Evolutionary conservation across 2,329 filamentous ascomycete species (phyloP), one percentile per base, ranked within the genome.

Genomic region (Trichocomaceae sp.): DNA sequence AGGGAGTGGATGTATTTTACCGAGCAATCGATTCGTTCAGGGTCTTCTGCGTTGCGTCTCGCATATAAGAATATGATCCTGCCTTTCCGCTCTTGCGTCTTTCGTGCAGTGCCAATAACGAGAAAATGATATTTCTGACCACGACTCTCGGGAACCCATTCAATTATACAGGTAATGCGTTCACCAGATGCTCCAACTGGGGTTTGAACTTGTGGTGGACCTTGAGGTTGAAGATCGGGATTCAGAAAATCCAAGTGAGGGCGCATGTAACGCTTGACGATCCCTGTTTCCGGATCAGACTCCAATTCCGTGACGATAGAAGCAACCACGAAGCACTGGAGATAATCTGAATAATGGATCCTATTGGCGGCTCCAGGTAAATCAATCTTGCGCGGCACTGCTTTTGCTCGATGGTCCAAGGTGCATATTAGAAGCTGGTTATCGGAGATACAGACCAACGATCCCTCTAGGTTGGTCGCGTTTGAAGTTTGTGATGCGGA

Each of bases 311-410:
- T 62, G 19, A 60, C 60, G 37, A 63, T 68, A 57, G 74, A 79
- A 20, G 77, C 77, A 12, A 79, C 74, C 31, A 83, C 72, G 26
- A 83, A 68, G 57, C 73, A 75, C 12, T 72, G 69, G 9, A 79
- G 63, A 49, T 70, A 66, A 12, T 68, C 62, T 9, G 78, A 75
- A 62, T 79, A 80, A 9, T 72, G 64, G 9, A 79, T 54, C 54
- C 69, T 70, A 58, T 63, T 70, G 8, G 75, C 72, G 17, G 67
- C 71, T n/a, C 74, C 75, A 41, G 69, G 69, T 12, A 76, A 50
- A 22, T 63, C 62, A 29, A 74, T 69, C 15, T 69, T 68, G 33
- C 72, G 68, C 9, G 74, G 71, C 29, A 78, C 68, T 39, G 69
- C 65, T 57, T 70, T 74, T 46, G 67, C 60, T 33, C 71, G 68